Percentiles rank a stretch among this genome's conserved stretches.
These are phyloP conservation scores for Pterulicium gracile DNA, from an alignment of 1,284 basidiomycete genomes.

Conservation along the genomic window DNA sequence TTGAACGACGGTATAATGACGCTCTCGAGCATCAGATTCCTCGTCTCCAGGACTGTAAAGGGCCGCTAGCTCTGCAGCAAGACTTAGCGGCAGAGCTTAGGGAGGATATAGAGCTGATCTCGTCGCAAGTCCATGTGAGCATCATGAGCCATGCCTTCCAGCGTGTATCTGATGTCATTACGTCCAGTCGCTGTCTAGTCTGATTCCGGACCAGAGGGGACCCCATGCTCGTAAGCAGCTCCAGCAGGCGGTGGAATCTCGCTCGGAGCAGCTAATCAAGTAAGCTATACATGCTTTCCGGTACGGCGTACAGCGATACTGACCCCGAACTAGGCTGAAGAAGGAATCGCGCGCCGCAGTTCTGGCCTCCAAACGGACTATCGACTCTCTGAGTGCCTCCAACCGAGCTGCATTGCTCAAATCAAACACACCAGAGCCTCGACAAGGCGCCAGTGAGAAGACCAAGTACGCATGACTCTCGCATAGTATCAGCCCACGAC, in stretches of 20 bases:
- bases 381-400: conserved; percentile 48
- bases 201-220: conserved; percentile 57
- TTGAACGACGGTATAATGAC: conserved; percentile 51
- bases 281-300: too few species aligned
- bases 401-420: conserved; percentile 56
- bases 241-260: conserved; percentile 36
- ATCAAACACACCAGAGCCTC: conserved; percentile 38
- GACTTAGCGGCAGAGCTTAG: conserved; percentile 64
- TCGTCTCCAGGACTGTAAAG: conserved; percentile 52
- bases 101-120: conserved; percentile 58
- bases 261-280: conserved; percentile 35
- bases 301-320: too few species aligned
- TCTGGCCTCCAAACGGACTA: conserved; percentile 56
- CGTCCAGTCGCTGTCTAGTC: conserved; percentile 47
- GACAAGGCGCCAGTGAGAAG: conserved; percentile 36
- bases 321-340: conserved; percentile 44
- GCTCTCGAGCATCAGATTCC: conserved; percentile 65
- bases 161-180: conserved; percentile 12
- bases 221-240: conserved; percentile 43
- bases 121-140: conserved; percentile 57
- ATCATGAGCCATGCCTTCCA: too few species aligned
- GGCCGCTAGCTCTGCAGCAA: conserved; percentile 60
- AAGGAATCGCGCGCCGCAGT: conserved; percentile 55
- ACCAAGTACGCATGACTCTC: conserved; percentile 30
- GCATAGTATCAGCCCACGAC: not conserved